Percentiles rank a stretch among this genome's conserved stretches.
phyloP scores from a whole-genome alignment of 139 green algal genomes.

The Micromonas commoda region DNA sequence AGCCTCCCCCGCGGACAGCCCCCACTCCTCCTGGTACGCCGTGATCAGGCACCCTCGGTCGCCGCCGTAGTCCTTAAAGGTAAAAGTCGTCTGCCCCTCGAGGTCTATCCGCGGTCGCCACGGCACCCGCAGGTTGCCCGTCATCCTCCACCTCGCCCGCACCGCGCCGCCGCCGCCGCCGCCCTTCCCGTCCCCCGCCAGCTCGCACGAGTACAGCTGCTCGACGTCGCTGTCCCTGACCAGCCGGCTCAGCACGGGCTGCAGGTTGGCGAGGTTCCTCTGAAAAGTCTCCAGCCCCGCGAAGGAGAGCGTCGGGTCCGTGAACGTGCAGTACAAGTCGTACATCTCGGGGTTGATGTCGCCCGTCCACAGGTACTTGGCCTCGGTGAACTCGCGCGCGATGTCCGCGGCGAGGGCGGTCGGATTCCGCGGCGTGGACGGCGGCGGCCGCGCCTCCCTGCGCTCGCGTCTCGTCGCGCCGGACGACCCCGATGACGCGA shows the following conservation, averaged over 20 bases:
- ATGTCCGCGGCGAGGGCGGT: neutral
- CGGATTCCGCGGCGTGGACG: neutral
- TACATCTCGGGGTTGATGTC: slow-evolving; percentile 38
- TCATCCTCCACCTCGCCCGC: slow-evolving; percentile 24
- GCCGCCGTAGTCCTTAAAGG: neutral
- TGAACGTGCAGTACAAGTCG: slow-evolving; percentile 35
- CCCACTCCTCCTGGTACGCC: slow-evolving; percentile 20
- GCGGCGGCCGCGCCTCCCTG: slow-evolving; percentile 2
- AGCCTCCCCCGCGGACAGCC: neutral
- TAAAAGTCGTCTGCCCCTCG: slow-evolving; percentile 16
- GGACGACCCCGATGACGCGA: neutral
- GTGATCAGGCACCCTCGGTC: neutral
- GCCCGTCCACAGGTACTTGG: slow-evolving; percentile 37
- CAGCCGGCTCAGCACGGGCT: slow-evolving; percentile 25
- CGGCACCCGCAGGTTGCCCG: neutral
- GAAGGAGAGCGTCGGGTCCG: slow-evolving; percentile 41
- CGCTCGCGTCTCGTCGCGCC: neutral
- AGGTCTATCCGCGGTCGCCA: slow-evolving; percentile 23
- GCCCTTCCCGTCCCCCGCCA: neutral
- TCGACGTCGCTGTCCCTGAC: slow-evolving; percentile 12
- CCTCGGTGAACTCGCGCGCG: neutral
- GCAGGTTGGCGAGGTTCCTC: slow-evolving; percentile 31
- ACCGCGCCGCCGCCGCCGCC: neutral
- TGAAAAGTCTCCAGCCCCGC: slow-evolving; percentile 33
- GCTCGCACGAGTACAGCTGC: slow-evolving; percentile 9